Percentiles rank a stretch among this genome's conserved stretches.
Evolutionary conservation across 2,329 filamentous ascomycete genomes (phyloP).

Genomic region (Colletotrichum zoysiae): DNA sequence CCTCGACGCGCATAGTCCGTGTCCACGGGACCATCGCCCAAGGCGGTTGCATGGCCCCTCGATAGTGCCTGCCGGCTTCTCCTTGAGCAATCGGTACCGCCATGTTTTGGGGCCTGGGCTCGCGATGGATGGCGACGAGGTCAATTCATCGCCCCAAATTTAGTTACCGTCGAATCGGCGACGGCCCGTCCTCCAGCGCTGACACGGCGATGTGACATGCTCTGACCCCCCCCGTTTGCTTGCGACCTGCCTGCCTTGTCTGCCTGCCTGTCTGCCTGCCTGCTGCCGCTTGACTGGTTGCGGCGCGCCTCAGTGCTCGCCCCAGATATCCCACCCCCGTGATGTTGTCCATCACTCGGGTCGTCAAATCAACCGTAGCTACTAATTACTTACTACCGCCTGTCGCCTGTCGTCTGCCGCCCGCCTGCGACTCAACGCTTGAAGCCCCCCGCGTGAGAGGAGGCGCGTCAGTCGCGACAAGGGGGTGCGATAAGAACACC

Average conservation of each 20-base stretch:
- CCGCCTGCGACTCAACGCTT: neutral
- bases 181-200: conserved; percentile 40
- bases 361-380: conserved; percentile 25
- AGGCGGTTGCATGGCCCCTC: conserved; percentile 38
- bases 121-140: conserved; percentile 38
- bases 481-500: conserved; percentile 10
- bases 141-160: conserved; percentile 37
- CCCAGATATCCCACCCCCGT: conserved; percentile 46
- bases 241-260: conserved; percentile 11
- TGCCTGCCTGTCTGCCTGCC: too few relatives aligned
- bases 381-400: too few relatives aligned
- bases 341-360: conserved; percentile 45
- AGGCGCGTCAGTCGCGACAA: neutral
- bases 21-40: conserved; percentile 37
- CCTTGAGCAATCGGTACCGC: conserved; percentile 23
- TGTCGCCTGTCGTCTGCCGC: too few relatives aligned
- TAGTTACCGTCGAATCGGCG: conserved; percentile 40
- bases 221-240: conserved; percentile 34
- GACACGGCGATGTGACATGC: conserved; percentile 44
- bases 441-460: conserved; percentile 7
- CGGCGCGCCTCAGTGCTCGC: conserved; percentile 33
- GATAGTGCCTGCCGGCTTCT: conserved; percentile 32
- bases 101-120: conserved; percentile 21
- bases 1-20: conserved; percentile 24
- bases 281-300: conserved; percentile 41